Evolutionary conservation across 139 green algal genomes (phyloP).

Genomic region (Volvox reticuliferus): DNA sequence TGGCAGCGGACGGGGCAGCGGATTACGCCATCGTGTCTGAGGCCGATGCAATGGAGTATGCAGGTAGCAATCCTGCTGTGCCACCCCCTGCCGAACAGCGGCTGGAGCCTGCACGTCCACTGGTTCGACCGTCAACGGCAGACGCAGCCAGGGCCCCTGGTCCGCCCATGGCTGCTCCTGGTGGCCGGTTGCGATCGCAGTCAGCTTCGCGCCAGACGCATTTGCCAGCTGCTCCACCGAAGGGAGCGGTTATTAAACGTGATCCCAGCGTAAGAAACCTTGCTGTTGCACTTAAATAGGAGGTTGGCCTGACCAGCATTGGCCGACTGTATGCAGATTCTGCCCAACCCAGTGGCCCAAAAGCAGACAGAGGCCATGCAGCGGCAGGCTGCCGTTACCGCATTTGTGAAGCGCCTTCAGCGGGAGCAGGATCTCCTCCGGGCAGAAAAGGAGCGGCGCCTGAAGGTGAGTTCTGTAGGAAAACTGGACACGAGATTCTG

Average conservation of each 20-base stretch:
- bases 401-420: constrained; percentile 19
- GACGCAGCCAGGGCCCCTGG: background rate
- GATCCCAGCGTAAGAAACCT: constrained; percentile 21
- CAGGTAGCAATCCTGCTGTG: background rate
- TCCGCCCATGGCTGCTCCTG: background rate
- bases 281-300: background rate
- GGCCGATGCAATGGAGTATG: background rate
- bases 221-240: constrained; percentile 21
- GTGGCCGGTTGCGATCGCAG: background rate
- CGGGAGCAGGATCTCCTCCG: background rate
- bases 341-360: constrained; percentile 24
- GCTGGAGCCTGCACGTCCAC: background rate
- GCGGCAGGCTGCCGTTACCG: background rate
- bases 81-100: background rate
- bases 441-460: constrained; percentile 13
- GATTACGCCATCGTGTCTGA: background rate
- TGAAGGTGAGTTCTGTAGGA: background rate
- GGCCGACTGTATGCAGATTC: constrained; percentile 8
- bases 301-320: background rate
- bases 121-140: background rate
- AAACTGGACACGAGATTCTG: too few relatives aligned
- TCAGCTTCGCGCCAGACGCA: background rate
- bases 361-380: constrained; percentile 7
- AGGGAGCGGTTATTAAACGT: constrained; percentile 2
- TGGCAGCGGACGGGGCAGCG: background rate